Base-by-base conservation (phyloP, 257 asterid genomes). In the Rhazya stricta region DNA sequence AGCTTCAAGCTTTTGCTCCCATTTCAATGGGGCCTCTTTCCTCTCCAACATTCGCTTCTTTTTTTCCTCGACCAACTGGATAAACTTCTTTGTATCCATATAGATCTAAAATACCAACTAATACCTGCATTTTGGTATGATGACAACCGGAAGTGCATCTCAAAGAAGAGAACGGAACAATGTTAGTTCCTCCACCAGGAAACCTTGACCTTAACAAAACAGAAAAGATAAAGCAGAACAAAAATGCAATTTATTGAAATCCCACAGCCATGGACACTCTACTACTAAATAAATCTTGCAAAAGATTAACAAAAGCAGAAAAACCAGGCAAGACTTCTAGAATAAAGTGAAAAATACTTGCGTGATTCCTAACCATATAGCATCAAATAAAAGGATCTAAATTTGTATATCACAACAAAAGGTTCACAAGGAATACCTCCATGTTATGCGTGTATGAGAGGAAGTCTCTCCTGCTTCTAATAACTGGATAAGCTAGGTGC, bases 1-100 rank as follows among this genome's bases (percentile, higher is more conserved):
- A 67, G 98, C 96, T 88, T 95, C 99, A 67, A 95, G 97, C 77
- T 88, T 95, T 80, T 91, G 97, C 83, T 95, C 96, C 99, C 99
- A 95, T 84, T 86, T 92, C 86, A 95, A 69, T 29, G 91, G 97
- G 72, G 96, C 98, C 81, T 95, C 96, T 77, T 87, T 95, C 89
- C 88, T 91, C 16, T 91, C 99, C 84, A 91, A 71, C 15, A 88
- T 89, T 85, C 91, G 86, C 89, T 76, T 92, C 78, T 92, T 92
- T 87, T 91, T 95, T 83, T 92, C 99, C 96, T 95, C 99, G 62
- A 95, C 90, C 87, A 95, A 82, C 88, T 89, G 99, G 87, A 92
- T 79, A 65, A 95, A 95, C 77, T 89, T 95, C 90, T 92, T 95
- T 82, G 97, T 83, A 85, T 95, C 99, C 99, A 95, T 95, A 69